Percentiles rank a stretch among this genome's conserved stretches.
Conservation (phyloP, 2,329 filamentous ascomycete species). For the Sphaceloma murrayae region DNA sequence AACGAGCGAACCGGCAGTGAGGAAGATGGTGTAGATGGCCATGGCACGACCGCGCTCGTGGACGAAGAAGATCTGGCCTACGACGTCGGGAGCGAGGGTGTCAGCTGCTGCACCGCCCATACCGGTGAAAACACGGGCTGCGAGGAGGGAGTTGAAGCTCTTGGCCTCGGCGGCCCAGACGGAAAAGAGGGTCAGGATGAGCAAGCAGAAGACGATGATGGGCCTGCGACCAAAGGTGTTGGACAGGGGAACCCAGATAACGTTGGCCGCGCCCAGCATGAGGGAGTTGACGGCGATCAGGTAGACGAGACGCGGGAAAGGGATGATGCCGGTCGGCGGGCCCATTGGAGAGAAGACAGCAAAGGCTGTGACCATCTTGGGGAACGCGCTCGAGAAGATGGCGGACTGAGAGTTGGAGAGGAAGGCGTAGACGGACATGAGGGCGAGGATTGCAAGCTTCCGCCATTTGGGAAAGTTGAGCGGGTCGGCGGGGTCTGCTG, state of each 20-base stretch:
- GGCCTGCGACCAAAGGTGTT: slow-evolving; percentile 35
- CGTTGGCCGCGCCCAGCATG: slow-evolving; percentile 32
- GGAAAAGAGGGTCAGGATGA: slow-evolving; percentile 29
- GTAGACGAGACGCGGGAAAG: slow-evolving; percentile 29
- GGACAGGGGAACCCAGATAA: slow-evolving; percentile 35
- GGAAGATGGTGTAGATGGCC: slow-evolving; percentile 36
- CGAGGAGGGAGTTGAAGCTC: slow-evolving; percentile 30
- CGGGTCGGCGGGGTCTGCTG: slow-evolving; percentile 33
- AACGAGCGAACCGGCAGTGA: slow-evolving; percentile 31
- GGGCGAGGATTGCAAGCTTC: slow-evolving; percentile 29
- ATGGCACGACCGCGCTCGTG: slow-evolving; percentile 35
- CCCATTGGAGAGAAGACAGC: slow-evolving; percentile 18
- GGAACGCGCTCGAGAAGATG: slow-evolving; percentile 30
- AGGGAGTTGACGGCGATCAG: slow-evolving; percentile 33
- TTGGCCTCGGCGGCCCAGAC: slow-evolving; percentile 35
- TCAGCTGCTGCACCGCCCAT: slow-evolving; percentile 31
- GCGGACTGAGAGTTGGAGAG: slow-evolving; percentile 32
- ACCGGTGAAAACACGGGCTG: slow-evolving; percentile 32
- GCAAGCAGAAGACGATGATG: slow-evolving; percentile 30
- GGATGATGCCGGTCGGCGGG: slow-evolving; percentile 18
- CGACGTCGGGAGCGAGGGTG: slow-evolving; percentile 33
- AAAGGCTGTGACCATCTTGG: slow-evolving; percentile 28
- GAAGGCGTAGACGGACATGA: slow-evolving; percentile 33
- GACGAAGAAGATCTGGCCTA: slow-evolving; percentile 36
- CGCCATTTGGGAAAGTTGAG: slow-evolving; percentile 33